Conservation (phyloP, 306 rosid species). For the Rosa lucieae region DNA sequence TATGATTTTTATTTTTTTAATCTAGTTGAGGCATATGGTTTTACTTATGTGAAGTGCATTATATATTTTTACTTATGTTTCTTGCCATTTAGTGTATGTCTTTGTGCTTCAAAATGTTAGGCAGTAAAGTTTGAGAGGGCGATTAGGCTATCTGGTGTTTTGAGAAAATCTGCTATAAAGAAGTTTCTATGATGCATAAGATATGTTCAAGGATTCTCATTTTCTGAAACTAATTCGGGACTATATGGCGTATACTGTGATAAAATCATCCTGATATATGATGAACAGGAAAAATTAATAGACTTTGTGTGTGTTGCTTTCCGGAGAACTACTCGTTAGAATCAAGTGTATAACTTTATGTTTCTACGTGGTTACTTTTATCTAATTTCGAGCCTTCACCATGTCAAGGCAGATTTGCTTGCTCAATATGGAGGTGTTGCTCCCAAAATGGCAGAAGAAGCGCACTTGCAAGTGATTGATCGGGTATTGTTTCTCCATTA, state of each 20-base stretch:
- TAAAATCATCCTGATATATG: neutral
- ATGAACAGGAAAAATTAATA: neutral
- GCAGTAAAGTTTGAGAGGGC: neutral
- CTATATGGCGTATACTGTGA: neutral
- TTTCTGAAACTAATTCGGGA: neutral
- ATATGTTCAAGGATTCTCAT: neutral
- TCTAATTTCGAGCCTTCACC: slow-evolving; percentile 34
- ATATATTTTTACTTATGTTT: too few relatives aligned
- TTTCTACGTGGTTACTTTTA: neutral
- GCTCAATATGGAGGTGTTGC: slow-evolving; percentile 90
- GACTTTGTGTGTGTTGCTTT: neutral
- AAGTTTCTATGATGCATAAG: neutral
- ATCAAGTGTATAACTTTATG: neutral
- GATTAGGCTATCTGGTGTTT: neutral
- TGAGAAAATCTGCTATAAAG: neutral
- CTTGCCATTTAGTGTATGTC: neutral
- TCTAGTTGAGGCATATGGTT: neutral
- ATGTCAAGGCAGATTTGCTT: slow-evolving; percentile 82
- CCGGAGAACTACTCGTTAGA: neutral
- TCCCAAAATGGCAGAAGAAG: slow-evolving; percentile 98
- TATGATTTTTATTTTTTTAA: neutral
- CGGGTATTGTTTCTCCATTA: slow-evolving; percentile 44
- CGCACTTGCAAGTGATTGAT: slow-evolving; percentile 82
- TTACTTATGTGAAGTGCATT: neutral
- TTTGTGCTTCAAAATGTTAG: neutral